A percentile compares a stretch with the other conserved stretches of the same genome.
Conservation (phyloP, 2,329 filamentous ascomycete genomes). For the Paraphaeosphaeria sporulosa region DNA sequence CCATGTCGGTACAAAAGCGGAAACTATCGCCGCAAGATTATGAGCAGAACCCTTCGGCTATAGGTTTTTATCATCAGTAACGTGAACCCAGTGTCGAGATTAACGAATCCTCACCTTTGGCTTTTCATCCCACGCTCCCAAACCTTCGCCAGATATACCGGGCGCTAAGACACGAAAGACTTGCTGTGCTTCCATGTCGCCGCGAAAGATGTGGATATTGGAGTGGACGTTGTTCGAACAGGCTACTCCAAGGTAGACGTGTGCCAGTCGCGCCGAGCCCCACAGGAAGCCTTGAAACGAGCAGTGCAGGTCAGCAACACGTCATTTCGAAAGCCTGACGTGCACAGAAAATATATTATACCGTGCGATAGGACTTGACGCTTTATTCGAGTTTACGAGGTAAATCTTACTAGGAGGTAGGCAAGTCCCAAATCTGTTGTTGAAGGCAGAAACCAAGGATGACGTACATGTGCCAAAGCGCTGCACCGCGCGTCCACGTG, state of each 20-base stretch:
- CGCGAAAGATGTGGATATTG: neutral
- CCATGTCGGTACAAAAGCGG: conserved; percentile 46
- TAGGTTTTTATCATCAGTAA: conserved; percentile 20
- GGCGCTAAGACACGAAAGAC: conserved; percentile 6
- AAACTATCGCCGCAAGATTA: conserved; percentile 37
- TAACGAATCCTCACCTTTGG: conserved; percentile 18
- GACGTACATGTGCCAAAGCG: neutral
- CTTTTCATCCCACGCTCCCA: conserved; percentile 20
- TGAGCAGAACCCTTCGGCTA: conserved; percentile 44
- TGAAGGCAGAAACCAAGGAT: neutral
- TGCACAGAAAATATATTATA: neutral
- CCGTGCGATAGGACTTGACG: neutral
- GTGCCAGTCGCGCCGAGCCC: neutral
- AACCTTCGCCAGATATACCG: conserved; percentile 4
- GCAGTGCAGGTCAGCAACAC: conserved; percentile 3
- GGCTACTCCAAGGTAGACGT: neutral
- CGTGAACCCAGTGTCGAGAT: neutral
- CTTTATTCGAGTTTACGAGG: neutral
- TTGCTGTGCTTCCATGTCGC: conserved; percentile 17
- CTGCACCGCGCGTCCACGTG: neutral
- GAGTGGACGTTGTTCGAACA: neutral
- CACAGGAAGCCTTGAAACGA: conserved; percentile 7
- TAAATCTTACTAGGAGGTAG: neutral
- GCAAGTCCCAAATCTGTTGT: neutral
- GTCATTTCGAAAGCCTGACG: neutral